These are phyloP conservation scores for Scleroderma bovista DNA, from an alignment of 768 basidiomycete genomes.

Conservation along the genomic window DNA sequence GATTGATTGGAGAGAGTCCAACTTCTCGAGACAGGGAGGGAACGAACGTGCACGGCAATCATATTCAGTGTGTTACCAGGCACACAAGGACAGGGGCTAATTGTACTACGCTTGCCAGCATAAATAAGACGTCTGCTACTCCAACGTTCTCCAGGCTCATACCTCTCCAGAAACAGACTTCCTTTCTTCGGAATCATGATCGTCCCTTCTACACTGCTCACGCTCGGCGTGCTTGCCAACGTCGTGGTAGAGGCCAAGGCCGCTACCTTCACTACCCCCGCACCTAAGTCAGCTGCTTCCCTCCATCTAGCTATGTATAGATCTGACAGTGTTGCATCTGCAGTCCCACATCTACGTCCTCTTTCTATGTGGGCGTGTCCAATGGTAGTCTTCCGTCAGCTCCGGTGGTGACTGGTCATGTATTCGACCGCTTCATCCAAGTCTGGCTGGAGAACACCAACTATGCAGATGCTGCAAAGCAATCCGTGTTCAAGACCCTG, in stretches of 20 bases:
- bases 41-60: too few species aligned
- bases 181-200: neutral
- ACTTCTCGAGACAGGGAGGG: too few species aligned
- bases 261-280: slow-evolving; percentile 16
- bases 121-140: too few species aligned
- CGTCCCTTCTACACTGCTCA: neutral
- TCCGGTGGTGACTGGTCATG: slow-evolving; percentile 34
- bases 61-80: too few species aligned
- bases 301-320: neutral
- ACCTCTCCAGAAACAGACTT: neutral
- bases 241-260: neutral
- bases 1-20: too few species aligned
- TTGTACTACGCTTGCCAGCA: too few species aligned
- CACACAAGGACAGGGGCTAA: too few species aligned
- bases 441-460: slow-evolving; percentile 62
- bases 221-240: neutral
- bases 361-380: slow-evolving; percentile 36
- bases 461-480: slow-evolving; percentile 27
- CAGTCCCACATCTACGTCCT: slow-evolving; percentile 19
- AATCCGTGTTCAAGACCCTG: slow-evolving; percentile 30
- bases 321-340: neutral
- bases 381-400: slow-evolving; percentile 37
- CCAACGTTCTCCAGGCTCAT: neutral
- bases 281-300: slow-evolving; percentile 13
- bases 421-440: slow-evolving; percentile 41